Conservation (phyloP, 2,329 filamentous ascomycete genomes). For the Phialemoniopsis sp. region DNA sequence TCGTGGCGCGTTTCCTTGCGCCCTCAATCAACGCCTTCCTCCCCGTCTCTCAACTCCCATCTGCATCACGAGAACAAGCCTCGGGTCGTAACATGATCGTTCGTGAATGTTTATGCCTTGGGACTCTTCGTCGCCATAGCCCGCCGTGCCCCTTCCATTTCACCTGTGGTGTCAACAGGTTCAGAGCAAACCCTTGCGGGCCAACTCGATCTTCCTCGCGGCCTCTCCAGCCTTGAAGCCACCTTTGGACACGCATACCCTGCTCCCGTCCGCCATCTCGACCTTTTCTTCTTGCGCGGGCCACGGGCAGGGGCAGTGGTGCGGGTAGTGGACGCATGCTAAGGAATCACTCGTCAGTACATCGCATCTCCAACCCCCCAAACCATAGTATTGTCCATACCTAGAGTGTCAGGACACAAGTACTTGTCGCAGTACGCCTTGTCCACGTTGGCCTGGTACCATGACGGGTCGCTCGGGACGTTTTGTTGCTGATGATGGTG, state of each 20-base stretch:
- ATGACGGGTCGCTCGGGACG: conserved; percentile 75
- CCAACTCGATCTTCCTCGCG: conserved; percentile 72
- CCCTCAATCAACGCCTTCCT: no score
- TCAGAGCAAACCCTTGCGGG: conserved; percentile 71
- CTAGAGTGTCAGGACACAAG: conserved; percentile 86
- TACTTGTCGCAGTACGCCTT: conserved; percentile 87
- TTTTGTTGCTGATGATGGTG: conserved; percentile 65
- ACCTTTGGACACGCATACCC: conserved; percentile 70
- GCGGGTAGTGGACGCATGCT: conserved; percentile 92
- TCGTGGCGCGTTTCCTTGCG: background rate
- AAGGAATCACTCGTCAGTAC: background rate
- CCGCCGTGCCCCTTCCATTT: background rate
- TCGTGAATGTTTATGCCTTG: no score
- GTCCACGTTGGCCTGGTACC: conserved; percentile 52
- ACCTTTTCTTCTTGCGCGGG: conserved; percentile 74
- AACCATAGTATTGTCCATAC: conserved; percentile 18
- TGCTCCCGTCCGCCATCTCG: conserved; percentile 66
- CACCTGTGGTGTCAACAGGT: background rate
- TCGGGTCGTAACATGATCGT: no score
- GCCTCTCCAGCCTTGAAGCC: conserved; percentile 71
- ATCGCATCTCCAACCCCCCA: no score
- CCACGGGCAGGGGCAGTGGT: conserved; percentile 93
- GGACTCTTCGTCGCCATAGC: no score
- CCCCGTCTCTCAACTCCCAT: no score
- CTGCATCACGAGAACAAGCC: no score